Percentiles rank a stretch among this genome's conserved stretches.
phyloP scores from a whole-genome alignment of 2,329 filamentous ascomycete genomes.

The Thelonectria olida region DNA sequence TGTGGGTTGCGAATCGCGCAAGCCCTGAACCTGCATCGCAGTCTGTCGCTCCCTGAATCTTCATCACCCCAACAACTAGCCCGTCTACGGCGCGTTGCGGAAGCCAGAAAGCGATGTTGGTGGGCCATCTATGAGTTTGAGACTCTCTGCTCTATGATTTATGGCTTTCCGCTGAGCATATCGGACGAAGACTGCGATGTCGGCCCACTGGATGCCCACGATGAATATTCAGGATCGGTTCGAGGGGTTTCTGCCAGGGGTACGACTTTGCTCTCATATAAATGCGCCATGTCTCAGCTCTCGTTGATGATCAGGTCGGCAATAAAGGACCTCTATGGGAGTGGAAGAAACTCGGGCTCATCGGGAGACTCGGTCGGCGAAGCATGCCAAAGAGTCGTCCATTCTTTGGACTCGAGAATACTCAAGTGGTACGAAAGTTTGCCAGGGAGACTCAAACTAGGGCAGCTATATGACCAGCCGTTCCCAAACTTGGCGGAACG shows the following conservation, averaged over 20 bases:
- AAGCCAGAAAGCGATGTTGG: conserved; percentile 49
- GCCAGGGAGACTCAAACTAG: conserved; percentile 1
- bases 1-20: conserved; percentile 48
- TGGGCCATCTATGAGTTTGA: conserved; percentile 53
- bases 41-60: neutral
- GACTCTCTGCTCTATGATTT: conserved; percentile 51
- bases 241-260: neutral
- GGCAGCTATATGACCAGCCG: neutral
- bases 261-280: conserved; percentile 30
- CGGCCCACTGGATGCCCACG: conserved; percentile 39
- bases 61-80: neutral
- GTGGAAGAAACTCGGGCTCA: neutral
- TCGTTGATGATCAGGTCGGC: conserved; percentile 29
- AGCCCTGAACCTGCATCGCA: conserved; percentile 44
- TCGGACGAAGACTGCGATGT: conserved; percentile 45
- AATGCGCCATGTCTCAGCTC: conserved; percentile 33
- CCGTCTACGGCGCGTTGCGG: conserved; percentile 13
- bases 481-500: too few species aligned
- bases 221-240: conserved; percentile 22
- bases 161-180: conserved; percentile 48
- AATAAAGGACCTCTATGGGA: conserved; percentile 25
- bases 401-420: conserved; percentile 1
- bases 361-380: neutral
- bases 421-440: conserved; percentile 3
- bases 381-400: neutral